Evolutionary conservation across 2,329 filamentous ascomycete genomes (phyloP), one percentile per base, ranked within the genome.

Genomic region (Talaromyces sp.): DNA sequence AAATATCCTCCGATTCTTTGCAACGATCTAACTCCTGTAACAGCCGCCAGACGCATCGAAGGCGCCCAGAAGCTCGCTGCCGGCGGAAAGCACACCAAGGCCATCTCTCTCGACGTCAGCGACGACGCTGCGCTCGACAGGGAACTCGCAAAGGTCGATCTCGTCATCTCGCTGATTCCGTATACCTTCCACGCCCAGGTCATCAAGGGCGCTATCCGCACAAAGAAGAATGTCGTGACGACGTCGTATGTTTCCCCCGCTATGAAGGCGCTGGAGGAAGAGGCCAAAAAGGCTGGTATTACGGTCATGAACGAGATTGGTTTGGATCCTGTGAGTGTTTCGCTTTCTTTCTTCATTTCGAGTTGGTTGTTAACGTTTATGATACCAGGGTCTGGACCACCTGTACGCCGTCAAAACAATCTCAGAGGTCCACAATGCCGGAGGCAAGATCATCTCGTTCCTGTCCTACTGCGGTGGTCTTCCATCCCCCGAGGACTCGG

Each of bases 251-350:
- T 96, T 68, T 96, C 91, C 4, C 92, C 92, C 3, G 91, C 91
- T 66, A 97, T 97, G 92, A 78, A 88, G 80, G 93, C 93, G 81
- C 86, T 98, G 57, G 89, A 97, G 71, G 82, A 87, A 70, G 81
- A 89, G 69, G 87, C 85, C 75, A 96, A 96, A 84, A 90, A 89
- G 65, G 93, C 93, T 19, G 93, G 92, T 64, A 97, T 97, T 74
- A 96, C 92, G 11, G 93, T 97, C 73, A 93, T 97, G 90, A 97
- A 98, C 80, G 93, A 98, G 84, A 96, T 96, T 73, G 92, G 92
- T 65, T 73, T 90, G 63, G 77, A 80, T 65, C 73, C 73, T 44
- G 71, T 73, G 62, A 22, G 70, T 66, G 1, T 51, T 15, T 28
- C 13, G 11, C 51, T 30, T 32, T 10, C 10, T 11, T 25, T 6